Percentiles rank a stretch among this genome's conserved stretches.
Evolutionary conservation across 2,329 filamentous ascomycete genomes (phyloP).

Genomic region (Diaporthe sp.): DNA sequence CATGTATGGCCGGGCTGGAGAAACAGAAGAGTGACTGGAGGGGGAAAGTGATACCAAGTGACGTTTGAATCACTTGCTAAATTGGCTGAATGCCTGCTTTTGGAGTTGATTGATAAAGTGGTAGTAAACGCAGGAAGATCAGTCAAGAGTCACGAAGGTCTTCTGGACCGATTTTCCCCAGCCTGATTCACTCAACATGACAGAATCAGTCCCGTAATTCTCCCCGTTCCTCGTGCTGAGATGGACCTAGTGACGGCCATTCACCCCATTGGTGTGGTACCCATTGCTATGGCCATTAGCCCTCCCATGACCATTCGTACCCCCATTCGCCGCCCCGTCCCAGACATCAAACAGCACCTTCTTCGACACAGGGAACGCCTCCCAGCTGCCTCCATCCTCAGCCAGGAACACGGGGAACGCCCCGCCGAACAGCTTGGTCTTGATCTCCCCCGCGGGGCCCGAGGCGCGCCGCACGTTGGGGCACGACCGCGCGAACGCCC

Average conservation of each 20-base stretch:
- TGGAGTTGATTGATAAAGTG: too few species aligned
- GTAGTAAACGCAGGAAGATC: too few species aligned
- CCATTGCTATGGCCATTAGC: not conserved
- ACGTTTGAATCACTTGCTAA: too few species aligned
- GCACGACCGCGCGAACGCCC: constrained; percentile 6
- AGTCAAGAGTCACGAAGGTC: too few species aligned
- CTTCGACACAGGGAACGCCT: not conserved
- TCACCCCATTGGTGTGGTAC: not conserved
- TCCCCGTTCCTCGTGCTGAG: not conserved
- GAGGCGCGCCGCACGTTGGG: constrained; percentile 1
- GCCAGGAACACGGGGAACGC: constrained; percentile 5
- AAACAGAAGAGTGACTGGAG: too few species aligned
- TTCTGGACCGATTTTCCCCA: too few species aligned
- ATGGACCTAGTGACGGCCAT: not conserved
- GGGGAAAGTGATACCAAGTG: too few species aligned
- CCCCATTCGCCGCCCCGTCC: not conserved
- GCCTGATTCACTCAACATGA: too few species aligned
- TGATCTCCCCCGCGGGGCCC: not conserved
- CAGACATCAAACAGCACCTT: constrained; percentile 7
- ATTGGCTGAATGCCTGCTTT: too few species aligned
- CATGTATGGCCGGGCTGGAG: too few species aligned
- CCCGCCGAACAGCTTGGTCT: not conserved
- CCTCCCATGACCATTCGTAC: not conserved
- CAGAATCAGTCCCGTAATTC: not conserved
- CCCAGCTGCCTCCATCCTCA: not conserved